These are phyloP conservation scores for Leptodermis oblonga DNA, from an alignment of 257 asterid species.

Conservation along the genomic window DNA sequence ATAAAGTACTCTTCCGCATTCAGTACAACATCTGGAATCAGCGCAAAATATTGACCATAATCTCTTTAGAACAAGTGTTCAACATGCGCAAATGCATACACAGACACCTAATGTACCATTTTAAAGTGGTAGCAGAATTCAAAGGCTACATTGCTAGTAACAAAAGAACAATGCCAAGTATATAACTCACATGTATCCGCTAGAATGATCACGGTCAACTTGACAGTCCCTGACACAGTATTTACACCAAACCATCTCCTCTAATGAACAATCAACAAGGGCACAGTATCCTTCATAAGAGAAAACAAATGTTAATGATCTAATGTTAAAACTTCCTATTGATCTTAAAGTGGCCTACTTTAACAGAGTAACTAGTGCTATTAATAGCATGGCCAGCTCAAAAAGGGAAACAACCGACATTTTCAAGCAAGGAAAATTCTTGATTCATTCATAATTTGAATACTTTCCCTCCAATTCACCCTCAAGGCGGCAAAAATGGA, in stretches of 20 bases:
- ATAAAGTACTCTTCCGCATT: slow-evolving; percentile 24
- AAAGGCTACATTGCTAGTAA: neutral
- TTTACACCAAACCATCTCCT: slow-evolving; percentile 20
- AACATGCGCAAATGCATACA: too few species aligned
- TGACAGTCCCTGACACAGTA: slow-evolving; percentile 20
- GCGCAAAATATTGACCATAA: neutral
- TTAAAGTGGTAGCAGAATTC: neutral
- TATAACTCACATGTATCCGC: slow-evolving; percentile 16
- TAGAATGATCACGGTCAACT: slow-evolving; percentile 17
- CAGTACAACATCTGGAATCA: slow-evolving; percentile 20
- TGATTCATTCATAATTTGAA: neutral
- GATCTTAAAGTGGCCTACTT: neutral
- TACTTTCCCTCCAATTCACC: neutral
- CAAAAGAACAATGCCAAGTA: too few species aligned
- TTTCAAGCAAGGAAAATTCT: neutral
- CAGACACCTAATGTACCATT: neutral
- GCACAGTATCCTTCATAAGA: neutral
- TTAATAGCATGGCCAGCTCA: too few species aligned
- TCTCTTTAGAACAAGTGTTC: neutral
- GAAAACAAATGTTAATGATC: neutral
- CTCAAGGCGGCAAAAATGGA: neutral
- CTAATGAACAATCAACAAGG: neutral
- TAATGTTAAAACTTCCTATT: neutral
- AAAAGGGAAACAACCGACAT: neutral
- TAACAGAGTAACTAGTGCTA: neutral